Percentiles rank a stretch among this genome's conserved stretches.
Conservation (phyloP, 495 filamentous ascomycete species). For the Aspergillus haitiensis region DNA sequence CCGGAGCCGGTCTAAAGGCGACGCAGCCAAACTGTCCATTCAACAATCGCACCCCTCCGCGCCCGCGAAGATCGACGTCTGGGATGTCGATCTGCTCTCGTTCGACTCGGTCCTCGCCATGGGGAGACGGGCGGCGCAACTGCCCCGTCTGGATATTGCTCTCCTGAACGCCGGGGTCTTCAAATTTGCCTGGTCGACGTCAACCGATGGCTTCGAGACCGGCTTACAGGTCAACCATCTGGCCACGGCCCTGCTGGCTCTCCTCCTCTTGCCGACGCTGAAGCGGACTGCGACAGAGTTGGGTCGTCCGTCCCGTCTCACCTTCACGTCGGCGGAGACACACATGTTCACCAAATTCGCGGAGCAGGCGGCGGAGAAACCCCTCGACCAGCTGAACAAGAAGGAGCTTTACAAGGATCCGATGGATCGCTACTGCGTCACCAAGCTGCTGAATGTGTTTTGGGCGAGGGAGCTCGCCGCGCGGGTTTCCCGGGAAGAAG, state of each 20-base stretch:
- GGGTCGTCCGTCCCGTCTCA: conserved; percentile 4
- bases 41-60: background rate
- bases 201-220: conserved; percentile 5
- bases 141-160: background rate
- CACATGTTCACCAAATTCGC: conserved; percentile 16
- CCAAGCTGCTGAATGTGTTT: conserved; percentile 24
- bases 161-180: conserved; percentile 11
- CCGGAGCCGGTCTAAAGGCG: conserved; percentile 7
- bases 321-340: conserved; percentile 20
- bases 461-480: conserved; percentile 17
- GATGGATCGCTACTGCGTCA: conserved; percentile 19
- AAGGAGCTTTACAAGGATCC: conserved; percentile 13
- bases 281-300: background rate
- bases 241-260: conserved; percentile 16
- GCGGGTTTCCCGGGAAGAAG: conserved; percentile 12
- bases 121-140: background rate
- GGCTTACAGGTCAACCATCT: conserved; percentile 20
- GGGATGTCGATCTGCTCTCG: conserved; percentile 7
- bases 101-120: conserved; percentile 9
- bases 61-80: background rate
- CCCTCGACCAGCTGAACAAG: conserved; percentile 17
- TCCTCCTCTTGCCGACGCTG: conserved; percentile 11
- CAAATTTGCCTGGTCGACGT: background rate
- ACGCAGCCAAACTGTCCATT: background rate
- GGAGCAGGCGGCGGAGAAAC: background rate